Conservation (phyloP, 148 eudicot genomes). For the Spergularia marina region DNA sequence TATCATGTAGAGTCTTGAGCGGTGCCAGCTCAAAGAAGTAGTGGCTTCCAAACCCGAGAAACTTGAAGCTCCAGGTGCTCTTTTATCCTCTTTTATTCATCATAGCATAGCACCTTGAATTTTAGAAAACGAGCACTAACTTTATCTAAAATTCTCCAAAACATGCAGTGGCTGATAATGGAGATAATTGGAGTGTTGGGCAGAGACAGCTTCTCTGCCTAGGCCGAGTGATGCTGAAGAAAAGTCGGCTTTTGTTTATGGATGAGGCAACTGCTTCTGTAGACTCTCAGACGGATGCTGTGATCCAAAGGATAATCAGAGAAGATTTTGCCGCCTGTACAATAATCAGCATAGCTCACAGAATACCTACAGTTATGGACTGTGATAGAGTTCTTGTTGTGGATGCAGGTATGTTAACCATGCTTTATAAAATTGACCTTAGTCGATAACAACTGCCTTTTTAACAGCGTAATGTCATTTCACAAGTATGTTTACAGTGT, state of each 20-base stretch:
- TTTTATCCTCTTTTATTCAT: background rate
- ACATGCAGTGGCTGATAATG: slow-evolving; percentile 61
- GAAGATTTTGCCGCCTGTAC: slow-evolving; percentile 81
- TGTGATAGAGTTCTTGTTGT: slow-evolving; percentile 92
- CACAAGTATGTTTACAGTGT: background rate
- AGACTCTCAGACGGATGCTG: slow-evolving; percentile 87
- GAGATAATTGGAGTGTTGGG: slow-evolving; percentile 95
- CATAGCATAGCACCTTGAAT: too few species aligned
- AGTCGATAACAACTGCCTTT: background rate
- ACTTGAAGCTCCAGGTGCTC: slow-evolving; percentile 66
- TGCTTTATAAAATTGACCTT: background rate
- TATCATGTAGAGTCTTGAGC: slow-evolving; percentile 65
- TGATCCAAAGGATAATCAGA: slow-evolving; percentile 76
- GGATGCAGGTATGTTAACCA: slow-evolving; percentile 61
- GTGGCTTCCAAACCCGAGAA: slow-evolving; percentile 84
- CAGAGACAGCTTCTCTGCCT: slow-evolving; percentile 90
- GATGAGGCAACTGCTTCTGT: slow-evolving; percentile 98
- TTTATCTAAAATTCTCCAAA: background rate
- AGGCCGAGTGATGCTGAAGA: slow-evolving; percentile 86
- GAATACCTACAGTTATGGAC: slow-evolving; percentile 97
- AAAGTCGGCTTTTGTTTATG: slow-evolving; percentile 76
- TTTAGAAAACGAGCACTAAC: background rate
- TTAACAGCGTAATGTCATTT: too few species aligned
- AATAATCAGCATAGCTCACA: slow-evolving; percentile 92
- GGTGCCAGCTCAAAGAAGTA: slow-evolving; percentile 94